Evolutionary conservation across 371 early-diverging fungal genomes (phyloP).

Genomic region (Mortierella sp.): DNA sequence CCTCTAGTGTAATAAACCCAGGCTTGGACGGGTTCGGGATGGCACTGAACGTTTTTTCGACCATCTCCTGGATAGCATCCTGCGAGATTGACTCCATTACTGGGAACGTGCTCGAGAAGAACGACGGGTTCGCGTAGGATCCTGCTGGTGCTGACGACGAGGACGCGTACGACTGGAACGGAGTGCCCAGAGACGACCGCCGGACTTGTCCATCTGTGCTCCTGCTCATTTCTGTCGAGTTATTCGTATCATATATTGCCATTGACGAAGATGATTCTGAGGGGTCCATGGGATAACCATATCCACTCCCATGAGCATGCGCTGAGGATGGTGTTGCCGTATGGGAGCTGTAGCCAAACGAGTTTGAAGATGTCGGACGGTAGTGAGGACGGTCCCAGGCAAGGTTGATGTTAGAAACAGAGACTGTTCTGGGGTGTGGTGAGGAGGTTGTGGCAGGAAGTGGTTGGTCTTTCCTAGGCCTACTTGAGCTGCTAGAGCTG

Average conservation of each 20-base stretch:
- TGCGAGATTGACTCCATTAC: constrained; percentile 93
- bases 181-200: constrained; percentile 56
- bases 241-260: not conserved
- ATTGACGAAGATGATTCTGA: constrained; percentile 10
- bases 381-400: constrained; percentile 34
- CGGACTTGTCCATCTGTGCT: constrained; percentile 12
- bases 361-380: constrained; percentile 10
- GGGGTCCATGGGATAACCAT: constrained; percentile 20
- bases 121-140: constrained; percentile 57
- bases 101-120: constrained; percentile 78
- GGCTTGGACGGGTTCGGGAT: constrained; percentile 67
- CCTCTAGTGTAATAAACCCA: constrained; percentile 80
- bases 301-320: constrained; percentile 36
- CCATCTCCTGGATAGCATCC: constrained; percentile 94
- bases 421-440: constrained; percentile 18
- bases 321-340: constrained; percentile 25
- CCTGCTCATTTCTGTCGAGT: not conserved
- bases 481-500: constrained; percentile 13
- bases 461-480: constrained; percentile 50
- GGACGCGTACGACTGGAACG: constrained; percentile 45
- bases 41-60: constrained; percentile 84
- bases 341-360: constrained; percentile 5
- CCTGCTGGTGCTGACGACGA: constrained; percentile 46
- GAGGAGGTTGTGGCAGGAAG: constrained; percentile 32
- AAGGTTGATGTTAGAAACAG: constrained; percentile 24